Percentiles rank a stretch among this genome's conserved stretches.
Evolutionary conservation across 169 alveolate species (phyloP).

Genomic region (Plasmodium cynomolgi): DNA sequence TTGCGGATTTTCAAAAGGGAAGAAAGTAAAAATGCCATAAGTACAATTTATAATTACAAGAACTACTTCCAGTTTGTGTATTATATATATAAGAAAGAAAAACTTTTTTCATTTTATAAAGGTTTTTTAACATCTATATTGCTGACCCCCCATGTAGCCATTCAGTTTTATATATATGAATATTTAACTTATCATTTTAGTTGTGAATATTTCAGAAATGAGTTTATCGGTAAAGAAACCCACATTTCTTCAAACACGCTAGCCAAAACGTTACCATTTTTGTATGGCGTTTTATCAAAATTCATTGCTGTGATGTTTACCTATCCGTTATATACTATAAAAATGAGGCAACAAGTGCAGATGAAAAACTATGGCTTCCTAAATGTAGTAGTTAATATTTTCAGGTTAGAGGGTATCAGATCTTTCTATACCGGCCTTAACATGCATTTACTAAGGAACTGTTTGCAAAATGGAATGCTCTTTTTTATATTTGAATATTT

Average conservation of each 20-base stretch:
- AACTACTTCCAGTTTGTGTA: conserved; percentile 69
- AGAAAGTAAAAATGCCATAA: conserved; percentile 41
- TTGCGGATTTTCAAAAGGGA: conserved; percentile 52
- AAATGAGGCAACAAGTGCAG: conserved; percentile 75
- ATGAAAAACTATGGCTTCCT: conserved; percentile 50
- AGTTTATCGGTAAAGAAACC: not conserved
- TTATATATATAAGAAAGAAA: conserved; percentile 60
- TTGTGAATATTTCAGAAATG: conserved; percentile 15
- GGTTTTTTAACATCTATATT: conserved; percentile 63
- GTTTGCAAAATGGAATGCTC: conserved; percentile 72
- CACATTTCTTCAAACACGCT: conserved; percentile 24
- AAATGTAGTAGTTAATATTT: conserved; percentile 52
- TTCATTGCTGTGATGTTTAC: conserved; percentile 55
- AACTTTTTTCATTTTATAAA: conserved; percentile 49
- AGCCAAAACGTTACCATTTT: conserved; percentile 44
- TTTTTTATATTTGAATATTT: conserved; percentile 72
- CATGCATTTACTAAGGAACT: conserved; percentile 62
- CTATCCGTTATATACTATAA: conserved; percentile 67
- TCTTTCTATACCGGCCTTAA: conserved; percentile 67
- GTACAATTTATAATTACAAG: conserved; percentile 39
- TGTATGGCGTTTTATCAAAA: conserved; percentile 68
- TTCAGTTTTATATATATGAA: conserved; percentile 68
- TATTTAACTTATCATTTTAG: conserved; percentile 38
- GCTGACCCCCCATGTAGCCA: conserved; percentile 69
- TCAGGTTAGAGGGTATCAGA: conserved; percentile 47